Evolutionary conservation across 164 flowering plant species (phyloP), one percentile per base, ranked within the genome.

Genomic region (Berberis vulgaris): DNA sequence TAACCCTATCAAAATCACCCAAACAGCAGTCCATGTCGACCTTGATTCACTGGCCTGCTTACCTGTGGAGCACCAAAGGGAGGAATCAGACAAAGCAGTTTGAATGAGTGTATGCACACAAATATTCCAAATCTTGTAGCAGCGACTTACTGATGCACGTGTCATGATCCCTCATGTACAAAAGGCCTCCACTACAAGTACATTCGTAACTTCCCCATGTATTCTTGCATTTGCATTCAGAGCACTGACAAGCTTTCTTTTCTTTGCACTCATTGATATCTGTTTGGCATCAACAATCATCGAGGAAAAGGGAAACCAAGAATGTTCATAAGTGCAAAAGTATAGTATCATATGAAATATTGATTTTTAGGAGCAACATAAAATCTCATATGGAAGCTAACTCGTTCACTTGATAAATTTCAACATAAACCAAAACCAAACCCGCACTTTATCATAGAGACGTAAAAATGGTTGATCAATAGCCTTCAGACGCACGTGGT

Each of bases 241-340:
- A 73, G 80, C 97, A 91, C 69, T 86, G 93, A 68, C 97, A 91
- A 41, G 88, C 96, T 69, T 75, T 85, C 72, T 76, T 88, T 60
- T 86, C 89, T 72, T 86, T 82, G 86, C 97, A 91, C 74, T 91
- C 97, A 80, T 91, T 83, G 60, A 91, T 57, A 83, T 91, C 97
- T 91, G 82, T 57, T 13, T 26, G 41, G 57, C 6, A 54, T 5
- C 57, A 45, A 41, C 45, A 41, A 9, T 6, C 6, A 3, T 7
- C 6, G 46, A 52, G 54, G 5, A 64, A 38, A 40, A 45, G 13
- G 54, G 1, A 55, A n/a, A 13, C 43, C 39, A 44, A 2, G 53
- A 56, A 64, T 10, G 26, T 2, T 13, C 2, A 4, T 26, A 38
- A 54, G 40, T 2, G 26, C 26, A 26, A 26, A 26, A 26, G 26